These are phyloP conservation scores for Exobasidium cylindrosporum DNA, from an alignment of 1,284 basidiomycete genomes.

Conservation along the genomic window DNA sequence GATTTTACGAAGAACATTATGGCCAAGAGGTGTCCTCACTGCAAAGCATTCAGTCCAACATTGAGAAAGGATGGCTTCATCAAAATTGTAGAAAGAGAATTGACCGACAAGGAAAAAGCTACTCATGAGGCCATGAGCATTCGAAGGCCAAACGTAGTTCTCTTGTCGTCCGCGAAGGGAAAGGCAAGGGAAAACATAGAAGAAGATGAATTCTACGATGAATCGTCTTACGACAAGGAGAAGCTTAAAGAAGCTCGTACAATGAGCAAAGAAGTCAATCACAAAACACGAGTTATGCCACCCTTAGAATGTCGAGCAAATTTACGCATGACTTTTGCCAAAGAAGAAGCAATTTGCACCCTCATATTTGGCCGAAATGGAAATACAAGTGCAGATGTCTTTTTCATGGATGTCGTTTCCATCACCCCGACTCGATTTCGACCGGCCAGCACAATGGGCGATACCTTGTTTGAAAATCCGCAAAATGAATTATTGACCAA, in stretches of 20 bases:
- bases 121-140: slow-evolving; percentile 64
- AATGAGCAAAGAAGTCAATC: slow-evolving; percentile 38
- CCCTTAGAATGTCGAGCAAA: slow-evolving; percentile 91
- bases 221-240: slow-evolving; percentile 52
- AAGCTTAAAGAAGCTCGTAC: slow-evolving; percentile 40
- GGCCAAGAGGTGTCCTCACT: slow-evolving; percentile 67
- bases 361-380: slow-evolving; percentile 75
- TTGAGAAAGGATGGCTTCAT: slow-evolving; percentile 91
- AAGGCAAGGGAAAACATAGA: background rate
- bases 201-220: background rate
- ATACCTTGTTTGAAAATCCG: slow-evolving; percentile 89
- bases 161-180: slow-evolving; percentile 3
- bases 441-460: slow-evolving; percentile 87
- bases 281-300: slow-evolving; percentile 76
- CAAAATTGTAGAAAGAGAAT: slow-evolving; percentile 90
- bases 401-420: slow-evolving; percentile 90
- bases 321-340: slow-evolving; percentile 80
- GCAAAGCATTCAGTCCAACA: slow-evolving; percentile 69
- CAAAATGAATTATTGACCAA: slow-evolving; percentile 91
- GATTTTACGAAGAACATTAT: slow-evolving; percentile 76
- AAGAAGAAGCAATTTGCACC: slow-evolving; percentile 76
- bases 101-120: slow-evolving; percentile 74
- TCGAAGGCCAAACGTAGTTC: slow-evolving; percentile 48
- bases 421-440: slow-evolving; percentile 94
- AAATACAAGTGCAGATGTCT: slow-evolving; percentile 71